phyloP scores from a whole-genome alignment of 768 basidiomycete species.

The Leccinum fibrillosum region DNA sequence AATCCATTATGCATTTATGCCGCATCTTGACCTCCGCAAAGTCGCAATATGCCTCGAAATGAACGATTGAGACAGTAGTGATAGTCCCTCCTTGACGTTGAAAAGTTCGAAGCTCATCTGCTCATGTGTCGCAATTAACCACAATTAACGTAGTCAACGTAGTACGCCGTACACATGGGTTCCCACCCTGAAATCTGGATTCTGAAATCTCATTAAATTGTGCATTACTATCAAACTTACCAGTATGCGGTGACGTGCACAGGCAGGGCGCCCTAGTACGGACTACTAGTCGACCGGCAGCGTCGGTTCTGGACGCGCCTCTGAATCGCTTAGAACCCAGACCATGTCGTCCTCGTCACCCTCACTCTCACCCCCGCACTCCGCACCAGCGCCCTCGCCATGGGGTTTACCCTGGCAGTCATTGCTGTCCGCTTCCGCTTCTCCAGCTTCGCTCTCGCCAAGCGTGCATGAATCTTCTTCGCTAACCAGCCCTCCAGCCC shows the following conservation, averaged over 20 bases:
- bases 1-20: background rate
- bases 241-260: conserved; percentile 5
- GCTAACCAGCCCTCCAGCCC: conserved; percentile 62
- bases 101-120: background rate
- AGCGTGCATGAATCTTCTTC: conserved; percentile 38
- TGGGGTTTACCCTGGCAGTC: background rate
- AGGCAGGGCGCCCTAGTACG: conserved; percentile 10
- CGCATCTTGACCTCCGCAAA: background rate
- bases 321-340: conserved; percentile 26
- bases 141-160: background rate
- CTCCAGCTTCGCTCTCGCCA: conserved; percentile 20
- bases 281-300: background rate
- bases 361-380: background rate
- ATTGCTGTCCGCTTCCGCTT: conserved; percentile 9
- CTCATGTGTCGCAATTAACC: background rate
- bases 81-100: background rate
- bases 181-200: background rate
- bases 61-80: conserved; percentile 4
- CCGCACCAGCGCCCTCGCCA: background rate
- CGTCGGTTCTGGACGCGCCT: background rate
- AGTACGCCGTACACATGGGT: background rate
- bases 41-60: conserved; percentile 20
- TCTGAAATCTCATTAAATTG: background rate
- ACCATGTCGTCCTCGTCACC: conserved; percentile 31
- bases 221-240: background rate